Percentiles rank a stretch among this genome's conserved stretches.
phyloP scores from a whole-genome alignment of 2,329 filamentous ascomycete genomes.

The Cordyceps fumosorosea region DNA sequence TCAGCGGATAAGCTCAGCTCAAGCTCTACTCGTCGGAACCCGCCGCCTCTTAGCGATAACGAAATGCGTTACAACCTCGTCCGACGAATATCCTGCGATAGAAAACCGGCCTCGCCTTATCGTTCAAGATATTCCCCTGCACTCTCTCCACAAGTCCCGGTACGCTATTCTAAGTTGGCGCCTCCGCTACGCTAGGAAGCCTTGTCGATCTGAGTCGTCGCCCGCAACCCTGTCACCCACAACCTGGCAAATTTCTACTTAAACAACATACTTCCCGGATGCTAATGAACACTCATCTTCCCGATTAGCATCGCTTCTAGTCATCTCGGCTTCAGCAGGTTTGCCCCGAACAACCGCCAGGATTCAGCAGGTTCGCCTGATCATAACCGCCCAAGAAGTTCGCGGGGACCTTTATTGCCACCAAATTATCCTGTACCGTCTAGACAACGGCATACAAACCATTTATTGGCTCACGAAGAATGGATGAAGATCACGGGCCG shows the following conservation, averaged over 20 bases:
- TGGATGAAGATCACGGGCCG: slow-evolving; percentile 52
- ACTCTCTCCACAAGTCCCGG: not conserved
- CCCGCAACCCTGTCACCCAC: no score
- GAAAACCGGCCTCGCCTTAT: not conserved
- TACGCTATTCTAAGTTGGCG: not conserved
- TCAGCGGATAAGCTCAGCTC: not conserved
- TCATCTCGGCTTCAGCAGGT: slow-evolving; percentile 22
- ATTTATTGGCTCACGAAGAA: slow-evolving; percentile 22
- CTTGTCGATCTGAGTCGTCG: no score
- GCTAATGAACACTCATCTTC: not conserved
- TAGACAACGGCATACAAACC: not conserved
- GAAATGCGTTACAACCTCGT: not conserved
- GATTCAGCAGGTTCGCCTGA: slow-evolving; percentile 19
- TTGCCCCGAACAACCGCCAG: slow-evolving; percentile 21
- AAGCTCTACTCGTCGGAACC: not conserved
- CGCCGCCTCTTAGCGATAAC: not conserved
- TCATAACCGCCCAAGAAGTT: slow-evolving; percentile 14
- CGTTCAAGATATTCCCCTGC: not conserved
- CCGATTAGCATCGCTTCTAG: not conserved
- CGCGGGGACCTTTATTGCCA: not conserved
- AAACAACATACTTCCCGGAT: no score
- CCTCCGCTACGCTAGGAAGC: not conserved
- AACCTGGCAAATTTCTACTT: no score
- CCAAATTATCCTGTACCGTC: not conserved
- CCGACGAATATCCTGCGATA: not conserved